Percentiles rank a stretch among this genome's conserved stretches.
These are phyloP conservation scores for Sarocladium oryzae DNA, from an alignment of 2,329 filamentous ascomycete genomes.

Conservation along the genomic window DNA sequence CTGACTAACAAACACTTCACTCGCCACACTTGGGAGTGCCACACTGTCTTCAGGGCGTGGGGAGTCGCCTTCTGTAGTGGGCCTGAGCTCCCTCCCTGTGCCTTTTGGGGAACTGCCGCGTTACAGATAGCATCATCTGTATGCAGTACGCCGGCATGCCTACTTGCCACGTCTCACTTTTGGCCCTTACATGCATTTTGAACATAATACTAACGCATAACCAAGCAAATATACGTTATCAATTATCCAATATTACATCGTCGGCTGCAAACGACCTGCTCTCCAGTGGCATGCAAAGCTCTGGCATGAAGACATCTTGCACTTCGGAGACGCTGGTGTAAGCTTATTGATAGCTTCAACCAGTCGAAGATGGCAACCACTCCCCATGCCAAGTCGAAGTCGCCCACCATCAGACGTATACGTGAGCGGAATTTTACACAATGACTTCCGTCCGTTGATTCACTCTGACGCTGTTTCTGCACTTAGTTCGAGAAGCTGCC, in stretches of 20 bases:
- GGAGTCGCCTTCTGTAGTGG: neutral
- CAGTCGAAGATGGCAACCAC: slow-evolving; percentile 32
- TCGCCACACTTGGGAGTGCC: no score
- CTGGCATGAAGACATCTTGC: neutral
- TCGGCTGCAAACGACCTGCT: no score
- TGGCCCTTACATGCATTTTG: neutral
- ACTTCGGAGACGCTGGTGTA: neutral
- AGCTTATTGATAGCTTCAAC: slow-evolving; percentile 3
- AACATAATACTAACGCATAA: neutral
- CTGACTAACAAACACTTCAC: no score
- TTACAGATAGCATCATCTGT: slow-evolving; percentile 1
- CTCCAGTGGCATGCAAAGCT: neutral
- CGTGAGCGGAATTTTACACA: no score
- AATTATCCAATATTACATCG: no score
- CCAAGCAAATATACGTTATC: neutral
- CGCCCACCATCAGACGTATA: slow-evolving; percentile 79
- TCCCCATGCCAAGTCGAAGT: slow-evolving; percentile 61
- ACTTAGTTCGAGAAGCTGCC: slow-evolving; percentile 78
- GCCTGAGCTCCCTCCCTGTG: neutral
- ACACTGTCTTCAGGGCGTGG: no score
- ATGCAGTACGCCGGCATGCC: neutral
- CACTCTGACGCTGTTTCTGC: slow-evolving; percentile 2
- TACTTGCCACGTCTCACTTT: neutral
- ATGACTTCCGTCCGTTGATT: no score
- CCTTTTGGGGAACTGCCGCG: neutral